Evolutionary conservation across 177 flowering plant species (phyloP), one percentile per base, ranked within the genome.

Genomic region (Telopea speciosissima): DNA sequence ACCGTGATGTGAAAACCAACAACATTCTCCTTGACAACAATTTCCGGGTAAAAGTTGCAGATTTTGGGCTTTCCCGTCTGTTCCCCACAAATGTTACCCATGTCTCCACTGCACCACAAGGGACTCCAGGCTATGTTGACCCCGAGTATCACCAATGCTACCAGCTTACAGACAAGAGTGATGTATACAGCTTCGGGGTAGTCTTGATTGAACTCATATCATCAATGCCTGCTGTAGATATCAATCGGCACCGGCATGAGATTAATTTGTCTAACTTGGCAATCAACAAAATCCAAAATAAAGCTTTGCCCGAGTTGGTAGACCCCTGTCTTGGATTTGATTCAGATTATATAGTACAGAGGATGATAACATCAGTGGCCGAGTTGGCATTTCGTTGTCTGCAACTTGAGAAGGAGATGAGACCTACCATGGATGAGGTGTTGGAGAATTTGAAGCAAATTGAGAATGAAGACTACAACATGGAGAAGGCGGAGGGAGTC

Each of bases 171-270:
- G 81, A 79, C 19, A 89, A 83, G 82, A 91, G 97, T 62, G 97
- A 91, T 65, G 95, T 91, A 14, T 91, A 90, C 62, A 91, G 97
- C 79, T 91, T 88, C n/a, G 95, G 97, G 8, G 95, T 91, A 11
- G 93, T 91, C 24, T 76, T 91, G 25, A 67, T 84, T 16, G 97
- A 92, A 80, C 90, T 92, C 19, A 79, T 92, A 61, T 89, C 96
- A 4, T 89, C 96, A 12, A 75, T 77, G 82, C 91, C 90, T 3
- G 90, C 96, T 0, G 89, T 92, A 61, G 96, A 92, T 72, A 77
- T 86, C 14, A 76, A 11, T 6, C 85, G 97, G 79, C 81, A 80
- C 24, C 73, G 81, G 33, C 80, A 85, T 36, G 96, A 92, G 77
- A 85, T 89, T 40, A 92, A 88, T 62, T 73, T 92, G 75, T 80